A percentile compares a stretch with the other conserved stretches of the same genome.
Evolutionary conservation across 306 rosid species (phyloP).

Genomic region (Gillenia trifoliata): DNA sequence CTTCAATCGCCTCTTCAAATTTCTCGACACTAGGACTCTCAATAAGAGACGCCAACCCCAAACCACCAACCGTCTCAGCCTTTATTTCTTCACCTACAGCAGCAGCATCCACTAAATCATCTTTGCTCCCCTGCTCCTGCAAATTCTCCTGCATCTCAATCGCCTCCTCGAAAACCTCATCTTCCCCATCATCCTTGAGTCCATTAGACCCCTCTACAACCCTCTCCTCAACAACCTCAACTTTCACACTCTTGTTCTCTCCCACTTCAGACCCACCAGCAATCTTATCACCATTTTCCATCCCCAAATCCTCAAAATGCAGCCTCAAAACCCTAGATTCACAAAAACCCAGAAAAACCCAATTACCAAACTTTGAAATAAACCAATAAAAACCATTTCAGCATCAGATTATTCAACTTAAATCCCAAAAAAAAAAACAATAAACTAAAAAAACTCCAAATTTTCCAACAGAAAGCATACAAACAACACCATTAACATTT

Average conservation of each 20-base stretch:
- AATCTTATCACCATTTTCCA: conserved; percentile 56
- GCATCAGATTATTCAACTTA: neutral
- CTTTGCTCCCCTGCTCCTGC: conserved; percentile 24
- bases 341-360: conserved; percentile 15
- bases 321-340: conserved; percentile 50
- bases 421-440: conserved; percentile 3
- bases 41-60: conserved; percentile 15
- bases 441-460: conserved; percentile 11
- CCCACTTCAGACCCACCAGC: conserved; percentile 31
- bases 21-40: conserved; percentile 34
- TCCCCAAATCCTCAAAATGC: conserved; percentile 25
- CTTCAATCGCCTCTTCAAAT: conserved; percentile 49
- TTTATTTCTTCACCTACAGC: conserved; percentile 12
- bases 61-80: conserved; percentile 5
- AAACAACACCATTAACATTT: neutral
- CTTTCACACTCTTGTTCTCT: conserved; percentile 35
- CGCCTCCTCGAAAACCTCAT: conserved; percentile 61
- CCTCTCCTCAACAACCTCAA: conserved; percentile 32
- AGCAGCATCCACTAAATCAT: neutral
- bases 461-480: neutral
- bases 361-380: neutral
- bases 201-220: conserved; percentile 35
- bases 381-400: neutral
- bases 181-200: conserved; percentile 37
- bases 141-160: conserved; percentile 25